These are phyloP conservation scores for Diplodia corticola DNA, from an alignment of 2,329 filamentous ascomycete species.

Conservation along the genomic window DNA sequence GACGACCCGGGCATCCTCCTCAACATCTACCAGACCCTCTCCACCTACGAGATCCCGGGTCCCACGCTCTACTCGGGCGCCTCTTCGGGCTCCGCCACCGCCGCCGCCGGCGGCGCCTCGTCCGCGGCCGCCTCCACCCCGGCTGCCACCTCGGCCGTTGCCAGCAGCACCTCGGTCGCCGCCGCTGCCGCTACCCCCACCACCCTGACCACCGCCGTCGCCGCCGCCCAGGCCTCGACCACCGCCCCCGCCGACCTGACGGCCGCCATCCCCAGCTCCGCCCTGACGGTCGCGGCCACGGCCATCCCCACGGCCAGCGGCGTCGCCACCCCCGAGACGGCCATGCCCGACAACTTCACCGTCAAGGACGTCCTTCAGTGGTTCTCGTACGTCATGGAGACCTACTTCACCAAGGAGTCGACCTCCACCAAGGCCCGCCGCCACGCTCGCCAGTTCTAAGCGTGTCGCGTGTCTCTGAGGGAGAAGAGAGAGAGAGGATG, in stretches of 20 bases:
- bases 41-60: slow-evolving; percentile 54
- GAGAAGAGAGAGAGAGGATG: neutral
- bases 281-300: slow-evolving; percentile 3
- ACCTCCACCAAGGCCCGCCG: slow-evolving; percentile 16
- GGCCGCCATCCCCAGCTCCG: slow-evolving; percentile 25
- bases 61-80: slow-evolving; percentile 42
- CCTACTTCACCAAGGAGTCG: slow-evolving; percentile 17
- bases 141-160: neutral
- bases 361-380: slow-evolving; percentile 37
- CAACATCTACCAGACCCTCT: slow-evolving; percentile 57
- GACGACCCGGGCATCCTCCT: slow-evolving; percentile 59
- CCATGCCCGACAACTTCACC: slow-evolving; percentile 37
- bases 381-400: slow-evolving; percentile 30
- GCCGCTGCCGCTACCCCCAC: slow-evolving; percentile 4
- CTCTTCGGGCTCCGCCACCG: slow-evolving; percentile 23
- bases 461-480: neutral
- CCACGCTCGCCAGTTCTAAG: slow-evolving; percentile 25
- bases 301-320: slow-evolving; percentile 18
- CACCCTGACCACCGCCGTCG: neutral
- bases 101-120: slow-evolving; percentile 15
- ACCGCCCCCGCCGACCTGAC: slow-evolving; percentile 24
- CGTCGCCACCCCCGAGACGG: slow-evolving; percentile 10
- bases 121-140: slow-evolving; percentile 10
- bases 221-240: slow-evolving; percentile 24
- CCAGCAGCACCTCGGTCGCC: slow-evolving; percentile 21